These are phyloP conservation scores for Jacaranda mimosifolia DNA, from an alignment of 257 asterid species.

Conservation along the genomic window DNA sequence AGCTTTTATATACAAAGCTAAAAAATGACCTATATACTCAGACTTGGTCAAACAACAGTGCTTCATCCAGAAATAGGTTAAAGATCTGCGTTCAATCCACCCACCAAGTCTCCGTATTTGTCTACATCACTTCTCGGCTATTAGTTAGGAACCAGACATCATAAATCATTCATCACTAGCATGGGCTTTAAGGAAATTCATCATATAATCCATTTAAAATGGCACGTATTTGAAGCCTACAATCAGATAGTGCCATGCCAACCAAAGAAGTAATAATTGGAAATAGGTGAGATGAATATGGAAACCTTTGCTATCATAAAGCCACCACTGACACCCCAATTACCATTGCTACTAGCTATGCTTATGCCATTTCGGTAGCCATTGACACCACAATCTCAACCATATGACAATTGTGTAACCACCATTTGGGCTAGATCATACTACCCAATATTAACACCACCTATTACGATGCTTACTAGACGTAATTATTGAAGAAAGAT, in stretches of 20 bases:
- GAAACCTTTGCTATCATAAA: not conserved
- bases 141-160: not conserved
- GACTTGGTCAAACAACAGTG: not conserved
- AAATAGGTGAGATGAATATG: not conserved
- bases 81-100: not conserved
- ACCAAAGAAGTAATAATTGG: not conserved
- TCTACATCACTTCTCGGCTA: not conserved
- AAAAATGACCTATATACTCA: not conserved
- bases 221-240: not conserved
- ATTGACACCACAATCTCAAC: constrained; percentile 18
- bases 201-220: not conserved
- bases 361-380: not conserved
- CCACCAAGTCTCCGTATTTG: not conserved
- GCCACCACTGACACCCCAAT: not conserved
- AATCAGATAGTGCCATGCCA: not conserved
- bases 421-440: constrained; percentile 11
- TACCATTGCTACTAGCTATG: not conserved
- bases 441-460: not conserved
- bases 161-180: not conserved
- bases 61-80: not conserved
- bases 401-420: not conserved
- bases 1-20: not conserved
- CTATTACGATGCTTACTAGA: not conserved
- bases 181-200: constrained; percentile 8
- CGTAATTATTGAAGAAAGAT: not conserved